Evolutionary conservation across 345 rosid species (phyloP), one percentile per base, ranked within the genome.

Genomic region (Pistacia integerrima): DNA sequence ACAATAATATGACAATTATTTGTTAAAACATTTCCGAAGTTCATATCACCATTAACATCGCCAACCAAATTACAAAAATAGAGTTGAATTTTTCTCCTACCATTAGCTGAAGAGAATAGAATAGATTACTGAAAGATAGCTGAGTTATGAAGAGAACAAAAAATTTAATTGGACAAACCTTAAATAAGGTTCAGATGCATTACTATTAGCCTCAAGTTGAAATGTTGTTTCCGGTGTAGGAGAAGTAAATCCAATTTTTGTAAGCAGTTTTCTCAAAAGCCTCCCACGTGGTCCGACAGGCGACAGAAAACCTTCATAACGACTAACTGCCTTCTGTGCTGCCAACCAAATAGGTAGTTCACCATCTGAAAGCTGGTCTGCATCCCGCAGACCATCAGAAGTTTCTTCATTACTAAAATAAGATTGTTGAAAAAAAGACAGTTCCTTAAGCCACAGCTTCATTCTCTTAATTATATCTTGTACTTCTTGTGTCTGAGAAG

Each of bases 251-350:
- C 98, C 98, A 83, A 84, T 87, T 92, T 94, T 81, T 12, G 87
- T 79, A 72, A 94, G 89, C 83, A 94, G 84, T 85, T 82, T 91
- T 80, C 87, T 83, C 46, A 95, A 82, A 71, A 95, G 94, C 89
- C 90, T 88, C 81, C 88, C 91, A 30, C 99, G 91, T 61, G 99
- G 98, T 80, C 99, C 99, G 82, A 84, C 84, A 41, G 92, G 88
- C 63, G 99, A 89, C 35, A 95, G 86, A 82, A 93, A 79, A 71
- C 95, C 97, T 82, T 93, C 90, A 74, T 93, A 95, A 62, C 96
- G 93, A 75, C 88, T 89, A 67, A 93, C 95, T 77, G 98, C 99
- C 78, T 85, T 95, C 88, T 91, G 93, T 77, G 99, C 98, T 63
- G 99, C 98, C 76, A 91, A 76, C 85, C 96, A 87, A 75, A 95